Evolutionary conservation across 495 filamentous ascomycete species (phyloP).

Genomic region (Neurospora tetraspora): DNA sequence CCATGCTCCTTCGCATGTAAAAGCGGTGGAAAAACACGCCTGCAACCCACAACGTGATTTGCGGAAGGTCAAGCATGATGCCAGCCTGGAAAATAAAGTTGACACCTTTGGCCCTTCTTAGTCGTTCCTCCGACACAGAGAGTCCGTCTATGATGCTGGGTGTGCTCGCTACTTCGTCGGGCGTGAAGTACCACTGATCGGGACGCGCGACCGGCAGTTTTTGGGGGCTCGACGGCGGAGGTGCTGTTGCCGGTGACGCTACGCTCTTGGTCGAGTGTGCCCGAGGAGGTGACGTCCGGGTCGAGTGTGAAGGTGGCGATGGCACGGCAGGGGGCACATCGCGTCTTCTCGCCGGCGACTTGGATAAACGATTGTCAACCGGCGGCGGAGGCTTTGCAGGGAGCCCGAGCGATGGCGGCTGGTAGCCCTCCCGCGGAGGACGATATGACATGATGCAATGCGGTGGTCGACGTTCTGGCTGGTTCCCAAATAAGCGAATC

Average conservation of each 20-base stretch:
- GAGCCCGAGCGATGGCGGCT: conserved; percentile 23
- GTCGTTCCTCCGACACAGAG: conserved; percentile 59
- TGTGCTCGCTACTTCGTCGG: conserved; percentile 68
- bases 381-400: conserved; percentile 31
- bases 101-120: conserved; percentile 75
- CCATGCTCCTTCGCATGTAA: conserved; percentile 79
- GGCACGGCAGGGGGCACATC: conserved; percentile 44
- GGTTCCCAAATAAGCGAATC: neutral
- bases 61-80: conserved; percentile 84
- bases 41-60: conserved; percentile 85
- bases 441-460: conserved; percentile 39
- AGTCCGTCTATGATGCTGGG: conserved; percentile 83
- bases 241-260: conserved; percentile 20
- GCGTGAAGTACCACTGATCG: conserved; percentile 82
- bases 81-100: conserved; percentile 95
- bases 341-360: conserved; percentile 36
- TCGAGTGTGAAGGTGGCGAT: conserved; percentile 39
- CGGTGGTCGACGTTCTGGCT: neutral
- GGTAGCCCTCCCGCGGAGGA: conserved; percentile 36
- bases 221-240: conserved; percentile 22
- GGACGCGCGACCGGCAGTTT: conserved; percentile 19
- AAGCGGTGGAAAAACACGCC: conserved; percentile 90
- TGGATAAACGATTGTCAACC: conserved; percentile 24
- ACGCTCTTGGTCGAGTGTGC: conserved; percentile 32
- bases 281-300: conserved; percentile 40